phyloP scores from a whole-genome alignment of 164 flowering plant genomes.

The Umbilicus rupestris region DNA sequence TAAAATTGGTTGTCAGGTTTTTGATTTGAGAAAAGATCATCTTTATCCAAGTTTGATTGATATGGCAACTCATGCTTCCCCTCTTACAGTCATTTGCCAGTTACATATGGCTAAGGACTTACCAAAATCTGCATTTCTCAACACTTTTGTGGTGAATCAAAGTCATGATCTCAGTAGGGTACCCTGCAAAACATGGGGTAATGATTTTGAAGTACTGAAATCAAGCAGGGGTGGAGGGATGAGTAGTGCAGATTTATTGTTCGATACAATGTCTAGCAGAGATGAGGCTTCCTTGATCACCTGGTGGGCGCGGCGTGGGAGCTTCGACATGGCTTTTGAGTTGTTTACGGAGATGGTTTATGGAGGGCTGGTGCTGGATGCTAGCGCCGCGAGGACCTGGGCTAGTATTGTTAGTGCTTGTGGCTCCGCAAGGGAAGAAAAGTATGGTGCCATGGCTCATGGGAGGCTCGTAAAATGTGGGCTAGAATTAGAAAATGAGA shows the following conservation, averaged over 20 bases:
- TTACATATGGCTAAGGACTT: background rate
- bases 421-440: constrained; percentile 14
- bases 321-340: constrained; percentile 9
- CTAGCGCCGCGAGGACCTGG: constrained; percentile 20
- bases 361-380: constrained; percentile 17
- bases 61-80: background rate
- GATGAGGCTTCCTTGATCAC: constrained; percentile 16
- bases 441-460: constrained; percentile 21
- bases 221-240: constrained; percentile 6
- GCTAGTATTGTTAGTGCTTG: constrained; percentile 25
- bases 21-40: too few relatives aligned
- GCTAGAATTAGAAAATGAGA: constrained; percentile 5
- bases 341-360: constrained; percentile 16
- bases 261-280: constrained; percentile 17
- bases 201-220: too few relatives aligned
- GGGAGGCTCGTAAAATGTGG: constrained; percentile 24
- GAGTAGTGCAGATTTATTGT: constrained; percentile 14
- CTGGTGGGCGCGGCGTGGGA: constrained; percentile 12
- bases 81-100: background rate
- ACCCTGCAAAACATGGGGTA: background rate
- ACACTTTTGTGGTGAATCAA: background rate
- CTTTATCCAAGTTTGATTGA: too few relatives aligned
- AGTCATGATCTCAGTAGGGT: background rate
- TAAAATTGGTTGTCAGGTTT: too few relatives aligned
- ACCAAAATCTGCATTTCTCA: too few relatives aligned